A percentile compares a stretch with the other conserved stretches of the same genome.
Conservation (phyloP, 2,329 filamentous ascomycete genomes). For the Ophiosphaerella korrae region DNA sequence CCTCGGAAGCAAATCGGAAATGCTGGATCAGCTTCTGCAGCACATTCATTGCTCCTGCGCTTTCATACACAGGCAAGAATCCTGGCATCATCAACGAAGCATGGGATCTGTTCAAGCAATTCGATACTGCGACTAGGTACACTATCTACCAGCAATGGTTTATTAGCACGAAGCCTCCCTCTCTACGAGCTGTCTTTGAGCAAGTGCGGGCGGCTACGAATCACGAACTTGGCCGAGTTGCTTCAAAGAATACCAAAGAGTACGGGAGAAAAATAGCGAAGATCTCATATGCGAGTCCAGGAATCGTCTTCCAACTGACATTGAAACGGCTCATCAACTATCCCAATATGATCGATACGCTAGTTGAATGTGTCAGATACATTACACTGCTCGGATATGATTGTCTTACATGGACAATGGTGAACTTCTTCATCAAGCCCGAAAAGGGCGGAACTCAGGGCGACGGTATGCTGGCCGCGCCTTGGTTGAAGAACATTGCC, state of each 20-base stretch:
- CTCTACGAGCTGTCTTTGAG: constrained; percentile 76
- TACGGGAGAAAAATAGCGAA: constrained; percentile 92
- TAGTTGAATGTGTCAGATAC: constrained; percentile 92
- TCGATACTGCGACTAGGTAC: constrained; percentile 77
- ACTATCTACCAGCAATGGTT: constrained; percentile 95
- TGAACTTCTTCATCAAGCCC: constrained; percentile 69
- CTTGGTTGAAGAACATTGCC: constrained; percentile 88
- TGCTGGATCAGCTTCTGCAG: constrained; percentile 88
- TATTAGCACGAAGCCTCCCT: constrained; percentile 58
- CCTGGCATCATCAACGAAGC: constrained; percentile 83
- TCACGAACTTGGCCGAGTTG: constrained; percentile 85
- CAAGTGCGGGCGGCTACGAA: constrained; percentile 78
- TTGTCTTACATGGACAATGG: constrained; percentile 87
- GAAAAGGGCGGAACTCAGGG: constrained; percentile 65
- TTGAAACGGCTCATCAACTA: constrained; percentile 92
- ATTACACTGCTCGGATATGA: constrained; percentile 94
- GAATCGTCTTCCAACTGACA: constrained; percentile 86
- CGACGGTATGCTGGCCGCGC: constrained; percentile 77
- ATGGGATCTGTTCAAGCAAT: constrained; percentile 80
- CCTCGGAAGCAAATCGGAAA: constrained; percentile 69
- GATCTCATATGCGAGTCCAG: constrained; percentile 87
- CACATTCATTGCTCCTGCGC: constrained; percentile 81
- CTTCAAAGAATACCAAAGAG: constrained; percentile 80
- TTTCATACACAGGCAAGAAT: constrained; percentile 86
- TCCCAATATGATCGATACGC: constrained; percentile 90